A percentile compares a stretch with the other conserved stretches of the same genome.
Conservation (phyloP, 768 basidiomycete genomes). For the Mycena metata region DNA sequence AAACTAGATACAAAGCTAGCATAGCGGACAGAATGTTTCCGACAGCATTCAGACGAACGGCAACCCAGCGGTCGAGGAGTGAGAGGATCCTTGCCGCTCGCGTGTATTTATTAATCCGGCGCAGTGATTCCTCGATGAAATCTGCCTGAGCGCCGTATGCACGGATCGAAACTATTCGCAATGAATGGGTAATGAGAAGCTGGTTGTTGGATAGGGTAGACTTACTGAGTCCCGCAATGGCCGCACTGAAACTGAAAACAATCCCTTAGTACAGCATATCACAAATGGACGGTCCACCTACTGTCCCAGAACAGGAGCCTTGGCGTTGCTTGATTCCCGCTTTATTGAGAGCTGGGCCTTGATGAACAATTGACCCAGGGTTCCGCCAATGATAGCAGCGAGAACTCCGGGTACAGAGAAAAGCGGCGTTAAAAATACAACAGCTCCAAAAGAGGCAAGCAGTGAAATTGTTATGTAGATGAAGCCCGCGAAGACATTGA, state of each 20-base stretch:
- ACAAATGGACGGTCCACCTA: slow-evolving; percentile 46
- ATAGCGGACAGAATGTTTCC: slow-evolving; percentile 59
- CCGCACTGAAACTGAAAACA: slow-evolving; percentile 54
- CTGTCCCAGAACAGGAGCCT: slow-evolving; percentile 47
- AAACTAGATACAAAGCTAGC: slow-evolving; percentile 49
- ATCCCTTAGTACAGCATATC: slow-evolving; percentile 41
- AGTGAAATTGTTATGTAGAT: slow-evolving; percentile 31
- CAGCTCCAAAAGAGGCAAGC: slow-evolving; percentile 47
- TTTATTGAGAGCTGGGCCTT: slow-evolving; percentile 46
- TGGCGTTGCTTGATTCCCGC: slow-evolving; percentile 44
- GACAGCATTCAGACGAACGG: slow-evolving; percentile 59
- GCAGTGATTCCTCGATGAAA: slow-evolving; percentile 52
- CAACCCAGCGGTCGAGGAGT: slow-evolving; percentile 48
- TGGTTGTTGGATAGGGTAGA: background rate
- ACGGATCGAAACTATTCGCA: slow-evolving; percentile 53
- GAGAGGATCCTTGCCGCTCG: slow-evolving; percentile 52
- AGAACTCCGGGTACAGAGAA: slow-evolving; percentile 50
- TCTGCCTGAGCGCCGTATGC: slow-evolving; percentile 62
- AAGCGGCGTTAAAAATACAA: slow-evolving; percentile 46
- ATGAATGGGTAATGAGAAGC: background rate
- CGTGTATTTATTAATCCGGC: slow-evolving; percentile 58
- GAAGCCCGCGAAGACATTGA: slow-evolving; percentile 36
- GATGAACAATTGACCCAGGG: slow-evolving; percentile 47
- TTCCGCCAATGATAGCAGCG: slow-evolving; percentile 48
- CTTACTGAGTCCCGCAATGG: slow-evolving; percentile 58